phyloP scores from a whole-genome alignment of 371 early-diverging fungal species.

The Mucor velutinosus region DNA sequence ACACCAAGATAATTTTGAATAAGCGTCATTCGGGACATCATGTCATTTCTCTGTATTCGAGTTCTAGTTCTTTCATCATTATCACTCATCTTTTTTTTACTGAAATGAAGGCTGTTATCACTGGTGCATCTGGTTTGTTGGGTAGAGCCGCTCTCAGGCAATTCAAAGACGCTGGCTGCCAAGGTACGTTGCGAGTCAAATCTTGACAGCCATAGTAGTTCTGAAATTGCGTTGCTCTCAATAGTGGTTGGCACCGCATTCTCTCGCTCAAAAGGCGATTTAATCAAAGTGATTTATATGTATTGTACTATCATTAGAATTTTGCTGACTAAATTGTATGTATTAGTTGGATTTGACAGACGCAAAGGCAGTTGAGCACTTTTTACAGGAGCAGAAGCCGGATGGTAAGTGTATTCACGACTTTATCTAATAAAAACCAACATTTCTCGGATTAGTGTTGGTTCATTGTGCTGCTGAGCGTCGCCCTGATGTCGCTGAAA shows the following conservation, averaged over 20 bases:
- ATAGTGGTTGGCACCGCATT: constrained; percentile 76
- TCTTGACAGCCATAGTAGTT: not conserved
- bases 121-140: constrained; percentile 85
- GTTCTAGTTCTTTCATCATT: not conserved
- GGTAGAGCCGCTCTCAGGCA: constrained; percentile 72
- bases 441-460: constrained; percentile 43
- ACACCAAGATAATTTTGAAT: not conserved
- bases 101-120: constrained; percentile 64
- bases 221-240: not conserved
- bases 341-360: constrained; percentile 72
- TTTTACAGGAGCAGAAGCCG: constrained; percentile 63
- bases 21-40: not conserved
- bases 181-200: constrained; percentile 36
- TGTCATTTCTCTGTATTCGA: not conserved
- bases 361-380: constrained; percentile 46
- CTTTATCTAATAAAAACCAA: not conserved
- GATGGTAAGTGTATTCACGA: constrained; percentile 41
- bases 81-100: not conserved
- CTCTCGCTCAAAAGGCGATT: constrained; percentile 57
- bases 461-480: constrained; percentile 90
- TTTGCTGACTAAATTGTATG: not conserved
- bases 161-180: constrained; percentile 53
- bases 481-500: constrained; percentile 82
- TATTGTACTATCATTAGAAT: not conserved
- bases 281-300: constrained; percentile 54